These are phyloP conservation scores for Colletotrichum graminicola DNA, from an alignment of 2,329 filamentous ascomycete genomes.

Conservation along the genomic window DNA sequence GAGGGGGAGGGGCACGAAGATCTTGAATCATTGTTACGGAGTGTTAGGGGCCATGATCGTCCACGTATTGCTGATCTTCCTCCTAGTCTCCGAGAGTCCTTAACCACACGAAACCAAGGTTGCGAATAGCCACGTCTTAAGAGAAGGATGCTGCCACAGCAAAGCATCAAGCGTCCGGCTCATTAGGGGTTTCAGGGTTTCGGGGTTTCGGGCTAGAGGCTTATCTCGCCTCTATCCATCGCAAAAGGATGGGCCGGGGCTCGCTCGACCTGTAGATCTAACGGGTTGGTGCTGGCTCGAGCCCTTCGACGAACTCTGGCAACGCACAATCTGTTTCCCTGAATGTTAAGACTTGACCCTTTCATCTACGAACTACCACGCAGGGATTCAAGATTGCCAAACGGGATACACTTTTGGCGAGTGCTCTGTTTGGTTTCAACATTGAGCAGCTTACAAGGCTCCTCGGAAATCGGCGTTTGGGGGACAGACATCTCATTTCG, in stretches of 20 bases:
- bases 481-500: too few species aligned
- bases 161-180: background rate
- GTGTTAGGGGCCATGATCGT: constrained; percentile 8
- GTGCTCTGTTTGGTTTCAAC: background rate
- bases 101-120: background rate
- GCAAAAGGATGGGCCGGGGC: background rate
- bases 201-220: background rate
- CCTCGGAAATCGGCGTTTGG: background rate
- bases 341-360: constrained; percentile 2
- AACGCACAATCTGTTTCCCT: background rate
- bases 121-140: background rate
- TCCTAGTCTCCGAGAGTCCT: background rate
- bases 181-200: too few species aligned
- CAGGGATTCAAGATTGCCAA: background rate
- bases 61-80: constrained; percentile 16
- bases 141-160: background rate
- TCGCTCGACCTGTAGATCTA: constrained; percentile 7
- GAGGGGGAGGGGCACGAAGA: background rate
- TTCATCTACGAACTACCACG: background rate
- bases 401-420: background rate
- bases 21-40: background rate
- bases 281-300: background rate
- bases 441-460: background rate
- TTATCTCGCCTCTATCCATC: background rate
- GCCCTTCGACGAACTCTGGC: constrained; percentile 3